phyloP scores from a whole-genome alignment of 768 basidiomycete species.

The Baorangia bicolor region DNA sequence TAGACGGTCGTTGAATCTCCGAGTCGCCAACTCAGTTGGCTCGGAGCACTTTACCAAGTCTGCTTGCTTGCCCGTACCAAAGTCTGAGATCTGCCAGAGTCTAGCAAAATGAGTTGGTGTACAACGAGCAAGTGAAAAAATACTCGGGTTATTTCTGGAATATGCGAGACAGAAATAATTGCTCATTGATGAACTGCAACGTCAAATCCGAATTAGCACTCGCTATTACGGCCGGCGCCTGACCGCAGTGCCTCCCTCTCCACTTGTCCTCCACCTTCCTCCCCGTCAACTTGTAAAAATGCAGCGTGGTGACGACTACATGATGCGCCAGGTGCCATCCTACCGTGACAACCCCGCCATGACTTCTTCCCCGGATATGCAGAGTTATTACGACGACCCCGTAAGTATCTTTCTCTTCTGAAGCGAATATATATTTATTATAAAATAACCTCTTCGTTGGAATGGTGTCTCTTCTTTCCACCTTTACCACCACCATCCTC shows the following conservation, averaged over 20 bases:
- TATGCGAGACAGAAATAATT: background rate
- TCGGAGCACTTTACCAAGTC: no score
- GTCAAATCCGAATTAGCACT: background rate
- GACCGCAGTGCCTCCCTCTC: background rate
- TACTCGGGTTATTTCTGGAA: background rate
- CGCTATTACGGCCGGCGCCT: background rate
- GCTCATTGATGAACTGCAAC: no score
- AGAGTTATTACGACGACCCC: slow-evolving; percentile 31
- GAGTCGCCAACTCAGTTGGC: no score
- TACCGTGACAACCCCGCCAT: slow-evolving; percentile 20
- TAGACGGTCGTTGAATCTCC: no score
- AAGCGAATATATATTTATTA: slow-evolving; percentile 5
- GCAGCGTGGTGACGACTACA: slow-evolving; percentile 25
- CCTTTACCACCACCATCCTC: background rate
- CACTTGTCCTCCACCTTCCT: background rate
- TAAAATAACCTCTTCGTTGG: background rate
- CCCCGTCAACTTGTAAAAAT: slow-evolving; percentile 1
- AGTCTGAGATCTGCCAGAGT: no score
- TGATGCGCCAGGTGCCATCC: slow-evolving; percentile 26
- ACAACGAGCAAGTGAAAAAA: background rate
- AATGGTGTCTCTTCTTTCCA: background rate
- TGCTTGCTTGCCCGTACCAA: no score
- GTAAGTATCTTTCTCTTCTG: slow-evolving; percentile 7
- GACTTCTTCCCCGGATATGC: slow-evolving; percentile 24
- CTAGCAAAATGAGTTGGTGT: no score